A percentile compares a stretch with the other conserved stretches of the same genome.
Evolutionary conservation across 768 basidiomycete species (phyloP).

Genomic region (Psilocybe cyanescens): DNA sequence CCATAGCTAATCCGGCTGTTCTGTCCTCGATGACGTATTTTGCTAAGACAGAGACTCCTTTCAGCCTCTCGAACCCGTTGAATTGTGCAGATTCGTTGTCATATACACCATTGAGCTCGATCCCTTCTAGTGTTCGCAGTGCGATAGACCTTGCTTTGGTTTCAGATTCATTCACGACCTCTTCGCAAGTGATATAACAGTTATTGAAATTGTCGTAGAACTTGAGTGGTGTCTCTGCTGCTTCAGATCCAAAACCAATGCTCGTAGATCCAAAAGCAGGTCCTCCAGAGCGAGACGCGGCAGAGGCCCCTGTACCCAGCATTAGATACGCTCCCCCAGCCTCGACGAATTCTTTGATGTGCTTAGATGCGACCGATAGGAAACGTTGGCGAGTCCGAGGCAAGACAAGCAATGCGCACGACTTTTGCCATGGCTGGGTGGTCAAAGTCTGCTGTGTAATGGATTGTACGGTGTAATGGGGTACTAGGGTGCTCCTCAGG

Average conservation of each 20-base stretch:
- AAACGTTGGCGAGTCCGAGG: conserved; percentile 59
- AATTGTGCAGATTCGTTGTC: conserved; percentile 29
- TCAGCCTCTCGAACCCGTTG: conserved; percentile 31
- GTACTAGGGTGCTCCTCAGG: conserved; percentile 61
- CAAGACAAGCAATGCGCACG: conserved; percentile 81
- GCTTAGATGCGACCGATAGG: conserved; percentile 38
- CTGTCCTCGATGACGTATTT: conserved; percentile 23
- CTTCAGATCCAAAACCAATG: conserved; percentile 31
- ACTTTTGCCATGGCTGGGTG: conserved; percentile 74
- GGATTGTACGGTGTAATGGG: conserved; percentile 80
- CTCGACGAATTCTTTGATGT: conserved; percentile 64
- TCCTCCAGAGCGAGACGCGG: conserved; percentile 29
- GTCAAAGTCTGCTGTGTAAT: conserved; percentile 60
- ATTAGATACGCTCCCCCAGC: conserved; percentile 74
- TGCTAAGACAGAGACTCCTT: conserved; percentile 33
- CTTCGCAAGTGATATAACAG: conserved; percentile 31
- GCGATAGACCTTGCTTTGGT: conserved; percentile 15
- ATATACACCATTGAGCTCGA: conserved; percentile 31
- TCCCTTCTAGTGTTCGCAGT: conserved; percentile 25
- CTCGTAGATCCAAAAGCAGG: conserved; percentile 39
- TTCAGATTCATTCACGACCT: conserved; percentile 6
- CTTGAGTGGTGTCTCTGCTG: conserved; percentile 30
- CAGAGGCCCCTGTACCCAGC: conserved; percentile 60
- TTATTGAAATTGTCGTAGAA: conserved; percentile 39
- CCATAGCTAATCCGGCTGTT: conserved; percentile 35